These are phyloP conservation scores for Penicillium oxalicum DNA, from an alignment of 2,329 filamentous ascomycete species.

Conservation along the genomic window DNA sequence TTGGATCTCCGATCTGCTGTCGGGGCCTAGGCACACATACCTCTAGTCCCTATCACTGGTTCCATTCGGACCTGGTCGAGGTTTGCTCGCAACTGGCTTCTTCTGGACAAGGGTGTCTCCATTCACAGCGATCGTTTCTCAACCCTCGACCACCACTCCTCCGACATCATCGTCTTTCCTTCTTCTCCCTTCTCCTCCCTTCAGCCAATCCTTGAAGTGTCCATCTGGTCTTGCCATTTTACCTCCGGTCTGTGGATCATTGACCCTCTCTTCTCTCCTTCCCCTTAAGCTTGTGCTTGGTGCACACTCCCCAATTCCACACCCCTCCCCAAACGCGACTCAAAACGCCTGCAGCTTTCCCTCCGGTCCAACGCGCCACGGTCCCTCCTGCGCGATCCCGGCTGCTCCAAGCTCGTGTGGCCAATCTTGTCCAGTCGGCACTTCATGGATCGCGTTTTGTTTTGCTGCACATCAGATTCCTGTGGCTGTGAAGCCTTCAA, in stretches of 20 bases:
- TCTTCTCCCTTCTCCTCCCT: not conserved
- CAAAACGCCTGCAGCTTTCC: conserved; percentile 30
- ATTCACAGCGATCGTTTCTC: too few species aligned
- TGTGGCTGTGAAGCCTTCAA: conserved; percentile 16
- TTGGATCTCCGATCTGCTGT: too few species aligned
- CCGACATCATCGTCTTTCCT: too few species aligned
- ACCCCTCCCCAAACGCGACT: conserved; percentile 15
- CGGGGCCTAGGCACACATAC: too few species aligned
- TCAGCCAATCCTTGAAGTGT: not conserved
- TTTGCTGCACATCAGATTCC: conserved; percentile 16
- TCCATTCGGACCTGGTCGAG: too few species aligned
- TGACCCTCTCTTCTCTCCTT: not conserved
- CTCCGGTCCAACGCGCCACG: conserved; percentile 15
- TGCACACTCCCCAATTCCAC: conserved; percentile 9
- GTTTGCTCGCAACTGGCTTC: too few species aligned
- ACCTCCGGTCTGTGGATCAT: too few species aligned
- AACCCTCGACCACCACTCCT: too few species aligned
- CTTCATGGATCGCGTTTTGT: conserved; percentile 16
- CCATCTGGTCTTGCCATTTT: too few species aligned
- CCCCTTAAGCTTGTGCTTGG: conserved; percentile 11
- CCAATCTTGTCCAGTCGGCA: conserved; percentile 15
- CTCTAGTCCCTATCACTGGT: too few species aligned
- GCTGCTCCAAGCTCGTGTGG: conserved; percentile 17
- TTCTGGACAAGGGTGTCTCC: too few species aligned
- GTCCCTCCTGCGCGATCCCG: conserved; percentile 21